Evolutionary conservation across 805 yeast genomes (phyloP), one percentile per base, ranked within the genome.

Genomic region (Kregervanrija delftensis): DNA sequence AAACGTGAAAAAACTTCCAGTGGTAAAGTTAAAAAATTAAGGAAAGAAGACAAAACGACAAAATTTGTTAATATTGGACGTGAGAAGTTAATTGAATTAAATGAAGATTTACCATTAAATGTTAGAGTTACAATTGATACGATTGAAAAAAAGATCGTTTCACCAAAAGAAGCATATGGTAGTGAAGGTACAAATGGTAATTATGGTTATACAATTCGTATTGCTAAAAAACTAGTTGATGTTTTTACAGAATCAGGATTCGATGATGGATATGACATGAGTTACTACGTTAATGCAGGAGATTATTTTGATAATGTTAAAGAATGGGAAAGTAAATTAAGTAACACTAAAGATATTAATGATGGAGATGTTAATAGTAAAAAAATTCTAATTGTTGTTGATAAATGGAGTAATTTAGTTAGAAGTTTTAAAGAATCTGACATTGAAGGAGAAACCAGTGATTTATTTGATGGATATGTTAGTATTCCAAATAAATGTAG

Each of bases 121-220:
- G 87, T 83, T 12, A 69, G 95, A 51, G 96, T 90, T 9, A 86
- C 95, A 0, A 86, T 90, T 2, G 87, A 90, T 55, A 50, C 79
- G 9, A 67, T 76, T 38, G 74, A 74, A 10, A 73, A 72, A 41
- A 74, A 72, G 43, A 76, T 87, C 11, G 93, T 86, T 0, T 76
- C 87, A 1, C 87, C 93, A 8, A 52, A 67, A 10, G 80, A 74
- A 40, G 95, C 93, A 0, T 85, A 86, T 52, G 86, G 83, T 1
- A 64, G 67, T 33, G 64, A 69, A 11, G 89, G 90, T 1, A 75
- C 77, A 14, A 73, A 73, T 47, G 67, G 78, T 1, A 68, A 83
- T 5, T 81, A 76, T 58, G 95, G 95, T 0, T 89, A 83, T 59
- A 76, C 74, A 46, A 90, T 89, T 1, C 68, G 97, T 45, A 65